These are phyloP conservation scores for Breynia disticha DNA, from an alignment of 441 rosid species.

Conservation along the genomic window DNA sequence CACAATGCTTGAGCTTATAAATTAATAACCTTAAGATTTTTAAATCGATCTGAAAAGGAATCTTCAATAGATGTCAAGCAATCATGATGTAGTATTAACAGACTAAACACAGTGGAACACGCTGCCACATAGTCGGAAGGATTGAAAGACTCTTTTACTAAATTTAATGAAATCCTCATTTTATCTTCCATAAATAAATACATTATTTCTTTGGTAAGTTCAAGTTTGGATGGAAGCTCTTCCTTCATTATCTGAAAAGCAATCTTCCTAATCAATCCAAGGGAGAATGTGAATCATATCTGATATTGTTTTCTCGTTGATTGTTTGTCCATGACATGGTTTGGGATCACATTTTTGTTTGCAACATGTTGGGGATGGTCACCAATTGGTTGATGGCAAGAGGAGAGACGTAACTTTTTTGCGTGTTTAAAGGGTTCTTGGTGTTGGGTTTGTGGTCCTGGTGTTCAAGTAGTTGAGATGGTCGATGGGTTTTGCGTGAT, in stretches of 20 bases:
- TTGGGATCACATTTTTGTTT: too few species aligned
- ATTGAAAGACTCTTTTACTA: neutral
- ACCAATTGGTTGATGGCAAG: too few species aligned
- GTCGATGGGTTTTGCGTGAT: too few species aligned
- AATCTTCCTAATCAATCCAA: slow-evolving; percentile 22
- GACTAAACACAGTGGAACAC: slow-evolving; percentile 14
- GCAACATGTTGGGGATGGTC: too few species aligned
- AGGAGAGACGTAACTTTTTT: too few species aligned
- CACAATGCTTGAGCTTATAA: neutral
- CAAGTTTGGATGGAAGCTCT: slow-evolving; percentile 11
- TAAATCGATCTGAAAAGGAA: slow-evolving; percentile 10
- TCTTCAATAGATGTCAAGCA: neutral
- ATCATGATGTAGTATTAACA: slow-evolving; percentile 6
- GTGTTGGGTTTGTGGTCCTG: too few species aligned
- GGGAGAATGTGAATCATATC: too few species aligned
- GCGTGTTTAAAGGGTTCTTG: too few species aligned
- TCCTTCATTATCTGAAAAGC: slow-evolving; percentile 11
- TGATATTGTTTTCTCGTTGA: too few species aligned
- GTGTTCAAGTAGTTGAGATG: too few species aligned
- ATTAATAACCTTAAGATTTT: slow-evolving; percentile 14
- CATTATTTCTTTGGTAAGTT: neutral
- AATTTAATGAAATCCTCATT: neutral
- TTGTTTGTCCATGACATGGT: too few species aligned
- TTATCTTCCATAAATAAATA: slow-evolving; percentile 14
- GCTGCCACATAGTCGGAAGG: neutral